Conservation (phyloP, 805 yeast genomes). For the Diddensiella santjacobensis region DNA sequence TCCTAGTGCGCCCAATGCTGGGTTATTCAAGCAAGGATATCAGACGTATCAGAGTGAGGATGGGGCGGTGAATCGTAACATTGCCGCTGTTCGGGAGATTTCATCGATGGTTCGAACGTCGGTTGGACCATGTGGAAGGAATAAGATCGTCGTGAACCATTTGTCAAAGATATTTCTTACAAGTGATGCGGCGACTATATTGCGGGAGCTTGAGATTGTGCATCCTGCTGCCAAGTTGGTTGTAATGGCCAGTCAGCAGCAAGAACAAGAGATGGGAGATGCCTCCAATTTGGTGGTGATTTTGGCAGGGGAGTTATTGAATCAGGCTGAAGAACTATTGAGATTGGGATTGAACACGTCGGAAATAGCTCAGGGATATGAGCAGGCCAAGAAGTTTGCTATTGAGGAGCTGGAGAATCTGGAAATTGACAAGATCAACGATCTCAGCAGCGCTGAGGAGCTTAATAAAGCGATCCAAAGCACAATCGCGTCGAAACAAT, state of each 20-base stretch:
- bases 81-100: slow-evolving; percentile 91
- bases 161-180: slow-evolving; percentile 84
- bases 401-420: slow-evolving; percentile 57
- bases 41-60: slow-evolving; percentile 82
- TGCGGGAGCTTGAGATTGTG: slow-evolving; percentile 86
- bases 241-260: slow-evolving; percentile 96
- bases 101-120: slow-evolving; percentile 88
- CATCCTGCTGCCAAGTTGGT: slow-evolving; percentile 96
- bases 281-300: slow-evolving; percentile 88
- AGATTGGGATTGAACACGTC: slow-evolving; percentile 84
- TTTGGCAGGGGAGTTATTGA: slow-evolving; percentile 87
- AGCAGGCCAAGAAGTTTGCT: slow-evolving; percentile 76
- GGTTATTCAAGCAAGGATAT: slow-evolving; percentile 94
- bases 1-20: slow-evolving; percentile 90
- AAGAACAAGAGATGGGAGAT: slow-evolving; percentile 96
- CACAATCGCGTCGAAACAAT: slow-evolving; percentile 89
- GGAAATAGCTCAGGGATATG: slow-evolving; percentile 91
- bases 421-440: slow-evolving; percentile 53
- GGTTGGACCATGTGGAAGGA: slow-evolving; percentile 96
- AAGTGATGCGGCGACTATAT: slow-evolving; percentile 97
- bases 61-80: slow-evolving; percentile 90
- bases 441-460: slow-evolving; percentile 51
- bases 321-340: slow-evolving; percentile 79
- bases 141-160: slow-evolving; percentile 89
- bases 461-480: slow-evolving; percentile 74